Percentiles rank a stretch among this genome's conserved stretches.
Conservation (phyloP, 2,329 filamentous ascomycete genomes). For the Penicillium thymicola region DNA sequence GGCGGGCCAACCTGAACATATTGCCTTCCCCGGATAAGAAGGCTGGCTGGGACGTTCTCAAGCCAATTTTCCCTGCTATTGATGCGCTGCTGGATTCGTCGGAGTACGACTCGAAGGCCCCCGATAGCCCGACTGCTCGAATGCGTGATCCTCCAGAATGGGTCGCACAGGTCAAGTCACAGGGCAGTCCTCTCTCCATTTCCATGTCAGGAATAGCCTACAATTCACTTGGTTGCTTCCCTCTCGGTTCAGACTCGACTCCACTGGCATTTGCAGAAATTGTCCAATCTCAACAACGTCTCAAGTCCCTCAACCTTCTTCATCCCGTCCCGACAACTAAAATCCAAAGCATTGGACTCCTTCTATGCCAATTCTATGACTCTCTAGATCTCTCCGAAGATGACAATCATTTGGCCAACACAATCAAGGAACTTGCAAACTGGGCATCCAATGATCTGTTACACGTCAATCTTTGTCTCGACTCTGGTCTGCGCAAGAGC, state of each 20-base stretch:
- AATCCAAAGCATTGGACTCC: constrained; percentile 33
- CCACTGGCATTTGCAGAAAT: constrained; percentile 45
- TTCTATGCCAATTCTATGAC: constrained; percentile 33
- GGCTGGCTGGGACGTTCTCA: constrained; percentile 28
- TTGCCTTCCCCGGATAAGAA: constrained; percentile 14
- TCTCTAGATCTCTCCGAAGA: constrained; percentile 21
- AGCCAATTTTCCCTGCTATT: constrained; percentile 27
- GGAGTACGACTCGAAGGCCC: constrained; percentile 10
- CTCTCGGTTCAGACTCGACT: constrained; percentile 44
- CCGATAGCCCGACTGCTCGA: constrained; percentile 6
- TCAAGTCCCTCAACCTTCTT: constrained; percentile 43
- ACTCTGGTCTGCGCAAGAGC: constrained; percentile 42
- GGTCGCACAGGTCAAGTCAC: constrained; percentile 31
- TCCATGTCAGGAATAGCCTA: constrained; percentile 39
- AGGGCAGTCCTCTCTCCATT: constrained; percentile 38
- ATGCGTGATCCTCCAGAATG: constrained; percentile 34
- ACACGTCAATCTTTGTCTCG: constrained; percentile 37
- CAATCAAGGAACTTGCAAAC: constrained; percentile 32
- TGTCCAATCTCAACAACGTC: constrained; percentile 43
- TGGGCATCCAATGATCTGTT: constrained; percentile 28
- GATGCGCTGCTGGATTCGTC: constrained; percentile 26
- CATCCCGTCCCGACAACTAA: constrained; percentile 37
- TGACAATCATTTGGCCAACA: constrained; percentile 20
- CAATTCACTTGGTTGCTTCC: constrained; percentile 46
- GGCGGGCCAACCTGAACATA: constrained; percentile 36